Evolutionary conservation across 2,329 filamentous ascomycete species (phyloP), one percentile per base, ranked within the genome.

Genomic region (Curvularia verruculosa): DNA sequence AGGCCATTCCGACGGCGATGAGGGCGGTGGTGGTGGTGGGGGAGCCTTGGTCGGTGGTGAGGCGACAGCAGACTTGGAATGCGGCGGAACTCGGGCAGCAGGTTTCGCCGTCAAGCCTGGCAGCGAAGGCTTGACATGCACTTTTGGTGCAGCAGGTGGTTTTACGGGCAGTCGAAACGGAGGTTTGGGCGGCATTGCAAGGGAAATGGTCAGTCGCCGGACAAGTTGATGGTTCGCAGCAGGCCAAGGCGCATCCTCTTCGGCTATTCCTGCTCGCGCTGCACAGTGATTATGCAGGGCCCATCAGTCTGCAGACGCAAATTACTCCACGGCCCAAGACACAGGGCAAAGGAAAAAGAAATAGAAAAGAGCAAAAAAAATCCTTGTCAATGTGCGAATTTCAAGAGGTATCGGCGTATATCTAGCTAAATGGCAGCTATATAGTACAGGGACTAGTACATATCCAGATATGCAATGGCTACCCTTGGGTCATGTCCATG

Each of bases 401-500:
- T 64, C 59, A 63, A 64, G 52, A 60, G 59, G 63, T 64, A 63
- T 65, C 54, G 39, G 56, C 56, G 49, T 62, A 53, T 54, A 56
- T 64, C 52, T 58, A 61, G 60, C 63, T 65, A 68, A 66, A 65
- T 65, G 61, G 65, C 64, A 64, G 64, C 64, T 74, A 74, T 71
- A 62, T 71, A 61, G 68, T 75, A 75, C 72, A 75, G 66, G 67
- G 67, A 46, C 43, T 31, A 46, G 43, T 73, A 75, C 72, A 74
- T 74, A 72, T 73, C 60, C 67, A 75, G 70, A 74, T 72, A 73
- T 71, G 65, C 67, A 74, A 68, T 64, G 65, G 60, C 68, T 68
- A 65, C 70, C 70, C 55, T 65, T 56, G 66, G 59, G 44, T 65
- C 63, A 52, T 66, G 57, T 59, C 54, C 61, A 71, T 66, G 58